Evolutionary conservation across 306 rosid genomes (phyloP), one percentile per base, ranked within the genome.

Genomic region (Datisca glomerata): DNA sequence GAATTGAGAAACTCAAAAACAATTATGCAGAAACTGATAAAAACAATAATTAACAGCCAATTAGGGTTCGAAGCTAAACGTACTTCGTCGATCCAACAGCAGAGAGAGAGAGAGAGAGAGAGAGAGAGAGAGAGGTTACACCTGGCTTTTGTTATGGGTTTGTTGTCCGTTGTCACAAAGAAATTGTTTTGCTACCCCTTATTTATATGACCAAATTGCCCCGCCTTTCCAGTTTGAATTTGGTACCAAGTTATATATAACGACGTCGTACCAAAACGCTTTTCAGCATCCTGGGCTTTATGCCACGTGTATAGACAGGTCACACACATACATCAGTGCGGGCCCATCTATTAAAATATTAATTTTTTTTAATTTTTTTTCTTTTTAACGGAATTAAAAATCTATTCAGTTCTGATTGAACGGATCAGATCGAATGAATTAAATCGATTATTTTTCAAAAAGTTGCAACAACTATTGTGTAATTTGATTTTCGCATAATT

Each of bases 191-290:
- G 24, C 18, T 53, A 21, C 35, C 15, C 24, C 24, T 32, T 17
- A 45, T 45, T 36, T 19, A 12, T 43, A 10, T 39, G 64, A 68
- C 63, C 12, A 55, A 65, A 46, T 58, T 68, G 22, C 69, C 76
- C 69, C 49, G 39, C 50, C 13, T 47, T 41, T 19, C 24, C 4
- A 24, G 21, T 49, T 35, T 24, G 45, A 22, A 32, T 63, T 60
- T n/a, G n/a, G n/a, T n/a, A n/a, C 51, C 41, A 31, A 8, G 9
- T 31, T 28, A 8, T 31, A 8, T 7, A 14, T 8, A 47, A 44
- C 60, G 21, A 52, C 38, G 46, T 56, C 53, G 56, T 52, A 25
- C 68, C 35, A 53, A n/a, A n/a, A n/a, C n/a, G n/a, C n/a, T n/a
- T n/a, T n/a, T n/a, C n/a, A n/a, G n/a, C n/a, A n/a, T n/a, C n/a